Evolutionary conservation across 106 monocot genomes (phyloP).

Genomic region (Alisma plantagoaquatica): DNA sequence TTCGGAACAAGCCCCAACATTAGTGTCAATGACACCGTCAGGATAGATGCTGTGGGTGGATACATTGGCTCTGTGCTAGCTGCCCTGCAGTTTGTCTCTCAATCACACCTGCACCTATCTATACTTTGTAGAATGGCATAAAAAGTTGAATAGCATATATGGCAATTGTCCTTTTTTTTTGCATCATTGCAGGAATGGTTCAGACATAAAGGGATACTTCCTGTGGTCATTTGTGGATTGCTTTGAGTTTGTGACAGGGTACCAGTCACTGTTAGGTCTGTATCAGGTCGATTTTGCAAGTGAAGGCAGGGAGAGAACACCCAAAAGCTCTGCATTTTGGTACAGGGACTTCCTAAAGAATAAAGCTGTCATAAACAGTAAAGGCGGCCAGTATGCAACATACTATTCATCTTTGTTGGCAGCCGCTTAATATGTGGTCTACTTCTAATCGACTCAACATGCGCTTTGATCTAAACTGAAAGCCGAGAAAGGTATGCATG

Average conservation of each 20-base stretch:
- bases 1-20: too few relatives aligned
- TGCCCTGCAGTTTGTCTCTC: too few relatives aligned
- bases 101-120: too few relatives aligned
- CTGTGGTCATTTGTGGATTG: slow-evolving; percentile 74
- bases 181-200: slow-evolving; percentile 41
- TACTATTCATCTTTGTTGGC: background rate
- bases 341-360: slow-evolving; percentile 47
- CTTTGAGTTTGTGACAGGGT: slow-evolving; percentile 50
- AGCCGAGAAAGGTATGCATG: too few relatives aligned
- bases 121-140: too few relatives aligned
- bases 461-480: too few relatives aligned
- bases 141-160: too few relatives aligned
- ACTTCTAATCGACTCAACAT: too few relatives aligned
- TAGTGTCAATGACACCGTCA: too few relatives aligned
- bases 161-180: background rate
- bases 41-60: too few relatives aligned
- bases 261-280: slow-evolving; percentile 28
- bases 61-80: too few relatives aligned
- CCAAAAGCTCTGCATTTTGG: slow-evolving; percentile 71
- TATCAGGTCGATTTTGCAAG: slow-evolving; percentile 52
- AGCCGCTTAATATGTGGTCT: too few relatives aligned
- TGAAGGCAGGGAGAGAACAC: slow-evolving; percentile 18
- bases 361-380: background rate
- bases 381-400: background rate
- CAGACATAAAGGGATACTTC: slow-evolving; percentile 54